Base-by-base conservation (phyloP, 495 filamentous ascomycete species). In the Neurospora sp. region DNA sequence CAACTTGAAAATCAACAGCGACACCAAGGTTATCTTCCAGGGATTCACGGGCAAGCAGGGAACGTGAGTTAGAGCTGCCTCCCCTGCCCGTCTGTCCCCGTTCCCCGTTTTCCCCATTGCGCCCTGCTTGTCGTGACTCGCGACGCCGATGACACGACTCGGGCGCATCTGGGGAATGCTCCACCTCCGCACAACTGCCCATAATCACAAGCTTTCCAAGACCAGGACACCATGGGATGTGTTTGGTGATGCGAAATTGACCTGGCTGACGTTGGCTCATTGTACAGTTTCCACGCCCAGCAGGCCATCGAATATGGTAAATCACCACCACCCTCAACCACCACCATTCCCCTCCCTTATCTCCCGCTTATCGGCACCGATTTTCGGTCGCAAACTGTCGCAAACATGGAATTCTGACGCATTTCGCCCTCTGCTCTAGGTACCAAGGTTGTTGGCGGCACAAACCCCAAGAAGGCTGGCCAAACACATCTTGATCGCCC, bases 1-100 rank as follows among this genome's bases (percentile, higher is more conserved):
- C 76, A 98, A 98, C 87, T 89, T 99, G 76, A 92, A 93, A 82
- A 94, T 99, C 84, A 97, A 92, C 82, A 83, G 84, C 80, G 90
- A 98, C 71, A 99, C 96, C 72, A 94, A 93, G 84, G 94, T 99
- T 71, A 86, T 99, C 77, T 99, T 89, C 87, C 96, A 99, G 85
- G 96, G 96, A 72, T 98, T 99, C 83, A 99, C 96, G 14, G 96
- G 96, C 79, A 96, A 92, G 86, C 96, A 99, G 87, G 95, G 96
- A 93, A 95, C 93, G 94, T 98, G 85, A 86, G 94, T 93, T 14
- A 62, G 23, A 62, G 54, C 54, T 62, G 27, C 27, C 54, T 62
- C 54, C 54, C 18, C 20, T 27, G 41, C 35, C 40, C 54, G 23
- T 2, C 39, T 3, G 35, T 5, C 23, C 48, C 39, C 48, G 23